These are phyloP conservation scores for Solanum hybrid DNA, from an alignment of 305 asterid genomes.

Conservation along the genomic window DNA sequence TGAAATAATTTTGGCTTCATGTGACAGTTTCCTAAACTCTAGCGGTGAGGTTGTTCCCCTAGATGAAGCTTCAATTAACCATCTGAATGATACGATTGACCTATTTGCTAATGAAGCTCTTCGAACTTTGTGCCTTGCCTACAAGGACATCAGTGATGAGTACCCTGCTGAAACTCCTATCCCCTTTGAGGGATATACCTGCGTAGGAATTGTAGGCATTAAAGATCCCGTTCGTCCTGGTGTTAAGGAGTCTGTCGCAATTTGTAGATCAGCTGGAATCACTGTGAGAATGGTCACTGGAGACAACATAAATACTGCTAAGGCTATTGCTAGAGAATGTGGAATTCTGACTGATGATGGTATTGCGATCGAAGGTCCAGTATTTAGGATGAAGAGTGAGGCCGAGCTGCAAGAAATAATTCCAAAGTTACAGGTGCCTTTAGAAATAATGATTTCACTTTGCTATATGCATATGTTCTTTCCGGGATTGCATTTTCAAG, in stretches of 20 bases:
- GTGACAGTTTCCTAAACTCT: constrained; percentile 52
- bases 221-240: constrained; percentile 97
- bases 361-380: constrained; percentile 91
- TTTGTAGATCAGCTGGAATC: constrained; percentile 88
- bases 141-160: constrained; percentile 52
- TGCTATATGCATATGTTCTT: not conserved
- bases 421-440: constrained; percentile 78
- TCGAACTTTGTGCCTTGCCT: constrained; percentile 82
- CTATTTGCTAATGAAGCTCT: constrained; percentile 84
- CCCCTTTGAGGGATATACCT: constrained; percentile 71
- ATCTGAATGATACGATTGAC: constrained; percentile 53
- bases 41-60: constrained; percentile 56
- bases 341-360: constrained; percentile 88
- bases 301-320: constrained; percentile 86
- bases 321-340: constrained; percentile 97
- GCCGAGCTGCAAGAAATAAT: constrained; percentile 68
- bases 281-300: constrained; percentile 92
- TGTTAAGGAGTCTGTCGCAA: constrained; percentile 90
- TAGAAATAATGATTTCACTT: not conserved
- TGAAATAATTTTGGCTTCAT: constrained; percentile 80
- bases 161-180: constrained; percentile 39
- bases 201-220: constrained; percentile 84
- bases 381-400: constrained; percentile 58
- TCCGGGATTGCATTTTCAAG: not conserved
- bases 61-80: constrained; percentile 36